Evolutionary conservation across 257 asterid species (phyloP).

Genomic region (Solanum chilense): DNA sequence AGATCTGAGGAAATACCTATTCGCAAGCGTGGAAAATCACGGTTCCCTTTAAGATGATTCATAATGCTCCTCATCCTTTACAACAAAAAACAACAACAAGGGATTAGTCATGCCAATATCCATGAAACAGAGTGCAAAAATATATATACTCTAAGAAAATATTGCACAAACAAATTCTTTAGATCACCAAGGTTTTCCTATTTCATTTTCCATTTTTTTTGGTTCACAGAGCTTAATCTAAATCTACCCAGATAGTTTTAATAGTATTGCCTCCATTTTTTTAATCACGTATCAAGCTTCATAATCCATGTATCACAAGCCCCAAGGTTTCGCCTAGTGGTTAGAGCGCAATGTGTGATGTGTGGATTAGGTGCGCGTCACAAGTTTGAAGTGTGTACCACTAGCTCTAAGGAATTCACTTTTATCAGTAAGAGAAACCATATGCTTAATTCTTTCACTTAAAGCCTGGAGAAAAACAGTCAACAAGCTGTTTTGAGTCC

Average conservation of each 20-base stretch:
- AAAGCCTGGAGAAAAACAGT: background rate
- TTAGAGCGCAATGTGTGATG: background rate
- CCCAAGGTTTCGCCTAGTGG: background rate
- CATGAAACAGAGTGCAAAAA: background rate
- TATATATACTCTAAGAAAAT: background rate
- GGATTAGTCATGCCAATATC: background rate
- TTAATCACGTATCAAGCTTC: background rate
- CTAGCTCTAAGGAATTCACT: background rate
- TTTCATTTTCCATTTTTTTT: background rate
- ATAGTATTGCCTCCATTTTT: background rate
- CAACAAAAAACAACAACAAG: background rate
- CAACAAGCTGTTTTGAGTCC: background rate
- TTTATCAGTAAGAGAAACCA: background rate
- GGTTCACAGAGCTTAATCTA: background rate
- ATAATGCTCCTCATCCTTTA: constrained; percentile 90
- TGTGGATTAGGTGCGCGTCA: background rate
- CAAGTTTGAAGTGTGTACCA: background rate
- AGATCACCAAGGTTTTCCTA: background rate
- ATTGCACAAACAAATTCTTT: background rate
- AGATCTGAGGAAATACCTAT: constrained; percentile 38
- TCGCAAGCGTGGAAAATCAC: constrained; percentile 79
- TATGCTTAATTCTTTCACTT: background rate
- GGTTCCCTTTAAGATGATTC: constrained; percentile 65
- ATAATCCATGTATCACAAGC: background rate
- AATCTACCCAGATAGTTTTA: background rate